phyloP scores from a whole-genome alignment of 139 green algal genomes.

The Closterium sp. region DNA sequence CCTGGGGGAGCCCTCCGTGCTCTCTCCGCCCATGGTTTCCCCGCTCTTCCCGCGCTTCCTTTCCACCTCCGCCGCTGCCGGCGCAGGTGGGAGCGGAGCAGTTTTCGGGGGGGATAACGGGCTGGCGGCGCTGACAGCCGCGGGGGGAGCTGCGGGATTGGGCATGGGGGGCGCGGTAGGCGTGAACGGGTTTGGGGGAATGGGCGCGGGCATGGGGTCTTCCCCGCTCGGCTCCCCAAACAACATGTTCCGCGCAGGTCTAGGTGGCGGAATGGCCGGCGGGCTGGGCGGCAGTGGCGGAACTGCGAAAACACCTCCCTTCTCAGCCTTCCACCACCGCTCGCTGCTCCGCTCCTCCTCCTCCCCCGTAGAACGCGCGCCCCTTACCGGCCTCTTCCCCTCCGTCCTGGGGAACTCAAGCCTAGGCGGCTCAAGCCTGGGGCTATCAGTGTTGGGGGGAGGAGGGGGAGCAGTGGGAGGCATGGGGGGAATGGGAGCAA shows the following conservation, averaged over 20 bases:
- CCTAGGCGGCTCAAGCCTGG: neutral
- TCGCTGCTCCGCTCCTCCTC: neutral
- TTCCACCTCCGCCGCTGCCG: neutral
- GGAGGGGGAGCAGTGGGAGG: neutral
- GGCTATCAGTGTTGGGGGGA: neutral
- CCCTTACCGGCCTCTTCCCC: neutral
- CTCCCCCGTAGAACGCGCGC: neutral
- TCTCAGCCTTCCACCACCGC: neutral
- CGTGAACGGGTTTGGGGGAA: neutral
- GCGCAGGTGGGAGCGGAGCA: neutral
- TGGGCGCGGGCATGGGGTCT: neutral
- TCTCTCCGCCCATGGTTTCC: neutral
- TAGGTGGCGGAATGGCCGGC: neutral
- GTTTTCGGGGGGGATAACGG: neutral
- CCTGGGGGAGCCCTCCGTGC: neutral
- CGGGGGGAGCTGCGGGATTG: neutral
- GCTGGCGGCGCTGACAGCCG: neutral
- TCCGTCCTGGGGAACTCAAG: neutral
- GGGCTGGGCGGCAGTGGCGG: too few relatives aligned
- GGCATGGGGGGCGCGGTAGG: neutral
- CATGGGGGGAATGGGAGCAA: neutral
- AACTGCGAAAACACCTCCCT: neutral
- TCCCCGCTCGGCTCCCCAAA: neutral
- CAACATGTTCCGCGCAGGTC: neutral
- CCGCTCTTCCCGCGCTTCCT: neutral